A percentile compares a stretch with the other conserved stretches of the same genome.
Evolutionary conservation across 768 basidiomycete species (phyloP).

Genomic region (Cystobasidium tubakii): DNA sequence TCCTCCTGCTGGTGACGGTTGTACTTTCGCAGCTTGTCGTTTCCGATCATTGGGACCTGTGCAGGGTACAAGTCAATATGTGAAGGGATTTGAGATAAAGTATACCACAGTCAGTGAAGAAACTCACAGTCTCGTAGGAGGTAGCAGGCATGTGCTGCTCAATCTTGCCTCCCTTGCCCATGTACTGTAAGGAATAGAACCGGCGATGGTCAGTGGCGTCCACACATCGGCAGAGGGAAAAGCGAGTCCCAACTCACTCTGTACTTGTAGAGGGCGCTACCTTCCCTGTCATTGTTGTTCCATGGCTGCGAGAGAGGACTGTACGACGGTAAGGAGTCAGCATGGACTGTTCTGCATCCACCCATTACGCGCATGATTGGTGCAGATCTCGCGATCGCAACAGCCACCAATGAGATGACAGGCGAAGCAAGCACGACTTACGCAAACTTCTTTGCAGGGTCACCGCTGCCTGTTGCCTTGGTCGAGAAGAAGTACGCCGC

Average conservation of each 20-base stretch:
- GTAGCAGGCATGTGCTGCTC: slow-evolving; percentile 22
- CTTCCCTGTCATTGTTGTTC: slow-evolving; percentile 22
- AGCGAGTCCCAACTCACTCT: slow-evolving; percentile 1
- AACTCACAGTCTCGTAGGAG: slow-evolving; percentile 19
- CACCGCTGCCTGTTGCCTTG: background rate
- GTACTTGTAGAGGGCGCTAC: slow-evolving; percentile 34
- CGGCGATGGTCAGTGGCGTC: background rate
- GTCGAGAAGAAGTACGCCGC: slow-evolving; percentile 30
- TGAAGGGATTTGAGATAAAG: no score
- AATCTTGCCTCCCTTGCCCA: slow-evolving; percentile 31
- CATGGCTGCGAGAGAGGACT: slow-evolving; percentile 29
- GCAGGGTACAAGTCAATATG: background rate
- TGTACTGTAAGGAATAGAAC: slow-evolving; percentile 4
- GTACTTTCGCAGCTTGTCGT: slow-evolving; percentile 25
- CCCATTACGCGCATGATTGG: background rate
- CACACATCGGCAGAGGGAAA: background rate
- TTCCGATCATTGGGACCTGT: slow-evolving; percentile 28
- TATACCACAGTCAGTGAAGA: background rate
- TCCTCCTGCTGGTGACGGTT: background rate
- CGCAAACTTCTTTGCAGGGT: slow-evolving; percentile 15
- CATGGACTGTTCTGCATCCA: background rate
- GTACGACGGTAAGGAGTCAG: background rate
- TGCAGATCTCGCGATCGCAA: background rate
- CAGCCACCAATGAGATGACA: background rate
- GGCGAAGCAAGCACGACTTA: background rate